phyloP scores from a whole-genome alignment of 108 stramenopile genomes.

The Cyclotella distinguenda region DNA sequence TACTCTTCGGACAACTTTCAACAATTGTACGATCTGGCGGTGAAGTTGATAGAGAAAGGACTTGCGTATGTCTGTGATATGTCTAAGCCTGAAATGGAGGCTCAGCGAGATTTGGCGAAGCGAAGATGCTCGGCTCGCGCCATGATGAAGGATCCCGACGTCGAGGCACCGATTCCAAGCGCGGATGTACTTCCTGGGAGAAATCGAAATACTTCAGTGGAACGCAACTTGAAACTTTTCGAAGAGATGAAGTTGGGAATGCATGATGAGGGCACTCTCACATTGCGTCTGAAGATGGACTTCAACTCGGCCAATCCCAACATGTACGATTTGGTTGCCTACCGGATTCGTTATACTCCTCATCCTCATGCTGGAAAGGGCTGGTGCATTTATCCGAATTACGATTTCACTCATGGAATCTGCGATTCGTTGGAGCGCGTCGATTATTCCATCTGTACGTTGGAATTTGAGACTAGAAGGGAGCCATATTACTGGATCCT shows the following conservation, averaged over 20 bases:
- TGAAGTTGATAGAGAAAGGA: slow-evolving; percentile 86
- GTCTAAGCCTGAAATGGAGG: slow-evolving; percentile 92
- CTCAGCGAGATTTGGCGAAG: slow-evolving; percentile 91
- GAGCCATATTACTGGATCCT: slow-evolving; percentile 99
- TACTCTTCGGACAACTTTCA: slow-evolving; percentile 94
- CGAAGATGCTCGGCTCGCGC: slow-evolving; percentile 59
- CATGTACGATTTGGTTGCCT: slow-evolving; percentile 96
- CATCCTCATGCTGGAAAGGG: slow-evolving; percentile 96
- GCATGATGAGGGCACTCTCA: slow-evolving; percentile 90
- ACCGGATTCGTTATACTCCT: slow-evolving; percentile 93
- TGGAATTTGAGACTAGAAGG: slow-evolving; percentile 97
- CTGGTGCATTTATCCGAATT: slow-evolving; percentile 99
- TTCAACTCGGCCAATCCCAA: slow-evolving; percentile 92
- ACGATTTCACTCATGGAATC: slow-evolving; percentile 98
- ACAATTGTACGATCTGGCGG: slow-evolving; percentile 85
- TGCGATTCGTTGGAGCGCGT: slow-evolving; percentile 97
- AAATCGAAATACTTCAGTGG: slow-evolving; percentile 85
- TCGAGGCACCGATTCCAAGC: slow-evolving; percentile 67
- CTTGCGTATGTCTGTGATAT: slow-evolving; percentile 98
- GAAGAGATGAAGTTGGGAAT: slow-evolving; percentile 91
- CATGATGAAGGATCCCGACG: slow-evolving; percentile 71
- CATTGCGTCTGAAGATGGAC: slow-evolving; percentile 98
- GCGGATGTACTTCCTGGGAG: slow-evolving; percentile 80
- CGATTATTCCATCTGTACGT: slow-evolving; percentile 98
- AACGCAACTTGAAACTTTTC: slow-evolving; percentile 90